These are phyloP conservation scores for Geotrichum reessii DNA, from an alignment of 1,139 yeast species.

Conservation along the genomic window DNA sequence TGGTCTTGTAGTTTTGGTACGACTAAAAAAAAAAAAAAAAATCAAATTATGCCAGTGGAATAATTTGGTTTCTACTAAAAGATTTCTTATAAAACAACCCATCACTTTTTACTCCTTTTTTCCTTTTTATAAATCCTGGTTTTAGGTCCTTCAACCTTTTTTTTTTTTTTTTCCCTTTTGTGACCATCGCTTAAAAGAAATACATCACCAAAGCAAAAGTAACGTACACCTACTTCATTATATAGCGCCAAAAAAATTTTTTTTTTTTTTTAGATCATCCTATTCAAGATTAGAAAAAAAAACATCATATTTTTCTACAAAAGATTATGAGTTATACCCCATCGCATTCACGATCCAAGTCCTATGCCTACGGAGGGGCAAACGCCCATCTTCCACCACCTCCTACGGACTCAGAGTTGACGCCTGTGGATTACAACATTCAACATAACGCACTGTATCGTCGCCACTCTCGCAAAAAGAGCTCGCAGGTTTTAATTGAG, in stretches of 20 bases:
- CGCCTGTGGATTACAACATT: constrained; percentile 14
- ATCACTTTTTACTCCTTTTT: not conserved
- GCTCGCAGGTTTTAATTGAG: constrained; percentile 36
- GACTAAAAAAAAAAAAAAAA: not conserved
- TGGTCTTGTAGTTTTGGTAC: not conserved
- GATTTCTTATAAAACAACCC: not conserved
- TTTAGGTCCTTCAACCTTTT: not conserved
- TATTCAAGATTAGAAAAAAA: no score
- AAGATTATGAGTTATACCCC: constrained; percentile 15
- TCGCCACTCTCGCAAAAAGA: constrained; percentile 33
- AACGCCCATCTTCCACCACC: constrained; percentile 9
- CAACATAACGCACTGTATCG: constrained; percentile 25
- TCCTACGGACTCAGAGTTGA: constrained; percentile 16
- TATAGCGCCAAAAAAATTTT: no score
- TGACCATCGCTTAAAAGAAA: not conserved
- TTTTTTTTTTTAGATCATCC: no score
- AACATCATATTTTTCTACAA: not conserved
- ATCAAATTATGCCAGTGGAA: not conserved
- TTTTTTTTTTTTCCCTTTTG: not conserved
- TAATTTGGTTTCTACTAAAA: not conserved
- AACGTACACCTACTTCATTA: not conserved
- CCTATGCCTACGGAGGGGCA: constrained; percentile 10
- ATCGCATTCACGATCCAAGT: constrained; percentile 15
- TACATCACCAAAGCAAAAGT: not conserved
- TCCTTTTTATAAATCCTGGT: not conserved